Conservation (phyloP, 2,329 filamentous ascomycete genomes). For the Colletotrichum lupini region DNA sequence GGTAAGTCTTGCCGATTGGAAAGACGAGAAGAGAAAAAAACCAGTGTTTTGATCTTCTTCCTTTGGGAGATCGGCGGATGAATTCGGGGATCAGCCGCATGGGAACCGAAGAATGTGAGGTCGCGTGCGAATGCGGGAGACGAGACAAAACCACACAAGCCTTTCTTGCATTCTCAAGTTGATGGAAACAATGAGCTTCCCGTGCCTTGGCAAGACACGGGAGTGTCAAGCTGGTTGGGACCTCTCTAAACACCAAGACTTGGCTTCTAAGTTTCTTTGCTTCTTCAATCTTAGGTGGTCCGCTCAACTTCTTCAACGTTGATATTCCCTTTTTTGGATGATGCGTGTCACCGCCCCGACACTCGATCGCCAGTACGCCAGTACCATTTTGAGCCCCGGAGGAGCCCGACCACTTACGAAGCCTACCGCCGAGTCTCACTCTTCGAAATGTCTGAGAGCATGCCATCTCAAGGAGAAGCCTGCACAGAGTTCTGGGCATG, state of each 20-base stretch:
- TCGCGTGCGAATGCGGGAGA: no score
- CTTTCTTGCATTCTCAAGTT: neutral
- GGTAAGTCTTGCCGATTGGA: slow-evolving; percentile 1
- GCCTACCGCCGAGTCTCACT: neutral
- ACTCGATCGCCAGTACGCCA: neutral
- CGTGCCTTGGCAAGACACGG: neutral
- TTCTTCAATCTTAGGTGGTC: neutral
- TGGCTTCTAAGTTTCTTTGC: neutral
- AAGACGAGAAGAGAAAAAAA: neutral
- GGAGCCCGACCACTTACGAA: neutral
- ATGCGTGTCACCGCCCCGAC: neutral
- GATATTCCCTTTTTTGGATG: neutral
- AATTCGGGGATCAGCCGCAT: neutral
- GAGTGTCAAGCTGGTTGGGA: neutral
- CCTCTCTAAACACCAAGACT: neutral
- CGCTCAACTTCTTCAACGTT: neutral
- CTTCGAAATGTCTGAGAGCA: no score
- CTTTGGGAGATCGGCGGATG: neutral
- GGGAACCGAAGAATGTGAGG: neutral
- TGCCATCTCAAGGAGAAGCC: neutral
- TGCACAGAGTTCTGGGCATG: slow-evolving; percentile 3
- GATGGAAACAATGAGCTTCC: neutral
- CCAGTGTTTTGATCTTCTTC: neutral
- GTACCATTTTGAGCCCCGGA: neutral
- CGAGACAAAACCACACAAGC: neutral